A percentile compares a stretch with the other conserved stretches of the same genome.
phyloP scores from a whole-genome alignment of 2,329 filamentous ascomycete species.

The Epichloe glyceriae region DNA sequence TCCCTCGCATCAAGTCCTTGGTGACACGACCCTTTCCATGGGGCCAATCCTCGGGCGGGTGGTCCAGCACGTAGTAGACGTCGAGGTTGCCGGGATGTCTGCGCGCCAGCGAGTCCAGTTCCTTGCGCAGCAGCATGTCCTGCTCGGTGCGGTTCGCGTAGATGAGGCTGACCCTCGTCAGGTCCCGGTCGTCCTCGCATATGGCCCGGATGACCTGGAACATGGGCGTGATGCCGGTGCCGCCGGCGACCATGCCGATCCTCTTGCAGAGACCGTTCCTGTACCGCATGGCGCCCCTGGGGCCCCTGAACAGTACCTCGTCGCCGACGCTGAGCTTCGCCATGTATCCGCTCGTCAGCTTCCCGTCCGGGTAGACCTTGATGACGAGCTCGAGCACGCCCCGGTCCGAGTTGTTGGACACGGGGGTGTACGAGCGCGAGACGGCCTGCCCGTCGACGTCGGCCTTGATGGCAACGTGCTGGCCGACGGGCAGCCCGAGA shows the following conservation, averaged over 20 bases:
- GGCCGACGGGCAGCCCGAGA: constrained; percentile 42
- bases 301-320: constrained; percentile 37
- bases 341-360: constrained; percentile 37
- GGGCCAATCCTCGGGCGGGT: constrained; percentile 32
- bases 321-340: constrained; percentile 33
- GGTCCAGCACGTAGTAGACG: constrained; percentile 41
- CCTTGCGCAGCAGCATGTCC: constrained; percentile 44
- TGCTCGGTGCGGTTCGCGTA: constrained; percentile 46
- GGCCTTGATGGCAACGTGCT: constrained; percentile 41
- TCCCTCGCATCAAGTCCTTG: constrained; percentile 32
- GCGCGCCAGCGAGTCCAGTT: constrained; percentile 41
- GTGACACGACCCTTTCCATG: constrained; percentile 37
- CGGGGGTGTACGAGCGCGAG: constrained; percentile 40
- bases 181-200: constrained; percentile 45
- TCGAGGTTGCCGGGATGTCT: constrained; percentile 40
- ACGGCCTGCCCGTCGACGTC: constrained; percentile 31
- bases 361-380: constrained; percentile 36
- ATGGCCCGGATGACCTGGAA: constrained; percentile 49
- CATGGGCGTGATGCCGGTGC: constrained; percentile 17
- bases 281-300: constrained; percentile 44
- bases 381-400: constrained; percentile 38
- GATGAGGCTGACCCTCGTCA: constrained; percentile 41
- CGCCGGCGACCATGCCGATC: constrained; percentile 35
- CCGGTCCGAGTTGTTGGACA: constrained; percentile 35
- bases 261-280: constrained; percentile 25